These are phyloP conservation scores for Paraphoma sp. DNA, from an alignment of 2,329 filamentous ascomycete genomes.

Conservation along the genomic window DNA sequence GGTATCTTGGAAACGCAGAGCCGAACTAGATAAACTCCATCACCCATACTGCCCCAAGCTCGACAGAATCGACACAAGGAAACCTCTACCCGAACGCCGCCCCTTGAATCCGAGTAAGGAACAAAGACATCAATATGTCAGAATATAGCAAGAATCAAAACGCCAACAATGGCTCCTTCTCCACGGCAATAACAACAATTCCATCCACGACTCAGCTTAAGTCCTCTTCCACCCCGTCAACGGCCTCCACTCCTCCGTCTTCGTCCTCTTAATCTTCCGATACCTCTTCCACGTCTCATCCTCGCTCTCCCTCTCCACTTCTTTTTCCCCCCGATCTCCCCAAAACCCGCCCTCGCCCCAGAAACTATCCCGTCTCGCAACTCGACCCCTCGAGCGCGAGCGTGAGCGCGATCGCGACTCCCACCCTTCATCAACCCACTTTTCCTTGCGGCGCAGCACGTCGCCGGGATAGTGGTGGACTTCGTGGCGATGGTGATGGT, in stretches of 20 bases:
- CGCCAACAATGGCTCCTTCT: neutral
- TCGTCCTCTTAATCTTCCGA: slow-evolving; percentile 34
- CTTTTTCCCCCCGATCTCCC: slow-evolving; percentile 14
- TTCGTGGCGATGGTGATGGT: slow-evolving; percentile 10
- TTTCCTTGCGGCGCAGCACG: slow-evolving; percentile 30
- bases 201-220: neutral
- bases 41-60: neutral
- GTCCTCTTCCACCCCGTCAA: slow-evolving; percentile 30
- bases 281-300: slow-evolving; percentile 31
- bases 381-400: slow-evolving; percentile 10
- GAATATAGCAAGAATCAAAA: neutral
- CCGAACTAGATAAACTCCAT: neutral
- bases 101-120: neutral
- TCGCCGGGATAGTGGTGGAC: slow-evolving; percentile 25
- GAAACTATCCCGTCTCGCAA: slow-evolving; percentile 10
- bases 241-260: slow-evolving; percentile 40
- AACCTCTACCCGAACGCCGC: neutral
- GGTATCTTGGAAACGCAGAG: neutral
- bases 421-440: slow-evolving; percentile 34
- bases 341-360: slow-evolving; percentile 18
- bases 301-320: slow-evolving; percentile 19
- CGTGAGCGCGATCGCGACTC: slow-evolving; percentile 30
- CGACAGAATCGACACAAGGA: neutral
- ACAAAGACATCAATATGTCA: neutral
- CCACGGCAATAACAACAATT: neutral